Evolutionary conservation across 2,329 filamentous ascomycete genomes (phyloP).

Genomic region (Colletotrichum sp.): DNA sequence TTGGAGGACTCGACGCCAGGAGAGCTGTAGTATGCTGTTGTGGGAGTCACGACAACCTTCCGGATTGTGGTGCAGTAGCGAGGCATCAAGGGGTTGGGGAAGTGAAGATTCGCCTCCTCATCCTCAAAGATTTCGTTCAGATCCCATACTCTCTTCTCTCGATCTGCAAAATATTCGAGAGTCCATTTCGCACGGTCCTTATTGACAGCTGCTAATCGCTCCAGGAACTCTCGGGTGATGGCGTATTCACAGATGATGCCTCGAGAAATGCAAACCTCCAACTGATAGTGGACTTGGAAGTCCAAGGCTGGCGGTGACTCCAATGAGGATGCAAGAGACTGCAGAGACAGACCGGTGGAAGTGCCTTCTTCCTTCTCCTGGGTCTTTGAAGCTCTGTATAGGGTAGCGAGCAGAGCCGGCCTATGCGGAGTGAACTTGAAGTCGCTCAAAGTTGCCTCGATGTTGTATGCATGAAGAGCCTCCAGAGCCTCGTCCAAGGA

Average conservation of each 20-base stretch:
- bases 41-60: conserved; percentile 83
- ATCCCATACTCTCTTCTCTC: conserved; percentile 66
- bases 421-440: conserved; percentile 43
- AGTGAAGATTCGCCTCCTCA: conserved; percentile 51
- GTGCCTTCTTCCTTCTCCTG: neutral
- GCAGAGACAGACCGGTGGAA: neutral
- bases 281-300: conserved; percentile 83
- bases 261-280: conserved; percentile 91
- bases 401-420: neutral
- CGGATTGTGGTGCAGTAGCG: conserved; percentile 77
- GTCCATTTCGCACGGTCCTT: conserved; percentile 63
- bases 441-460: conserved; percentile 50
- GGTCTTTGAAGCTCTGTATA: neutral
- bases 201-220: conserved; percentile 55
- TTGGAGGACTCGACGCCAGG: conserved; percentile 88
- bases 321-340: conserved; percentile 44
- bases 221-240: conserved; percentile 71
- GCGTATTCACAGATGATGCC: conserved; percentile 78
- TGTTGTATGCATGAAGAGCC: conserved; percentile 75
- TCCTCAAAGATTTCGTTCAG: conserved; percentile 76
- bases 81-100: conserved; percentile 61
- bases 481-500: conserved; percentile 49
- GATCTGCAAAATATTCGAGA: conserved; percentile 76
- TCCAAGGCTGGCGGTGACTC: conserved; percentile 51
- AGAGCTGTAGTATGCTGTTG: conserved; percentile 77